Evolutionary conservation across 2,329 filamentous ascomycete species (phyloP).

Genomic region (Hirsutella minnesotensis): DNA sequence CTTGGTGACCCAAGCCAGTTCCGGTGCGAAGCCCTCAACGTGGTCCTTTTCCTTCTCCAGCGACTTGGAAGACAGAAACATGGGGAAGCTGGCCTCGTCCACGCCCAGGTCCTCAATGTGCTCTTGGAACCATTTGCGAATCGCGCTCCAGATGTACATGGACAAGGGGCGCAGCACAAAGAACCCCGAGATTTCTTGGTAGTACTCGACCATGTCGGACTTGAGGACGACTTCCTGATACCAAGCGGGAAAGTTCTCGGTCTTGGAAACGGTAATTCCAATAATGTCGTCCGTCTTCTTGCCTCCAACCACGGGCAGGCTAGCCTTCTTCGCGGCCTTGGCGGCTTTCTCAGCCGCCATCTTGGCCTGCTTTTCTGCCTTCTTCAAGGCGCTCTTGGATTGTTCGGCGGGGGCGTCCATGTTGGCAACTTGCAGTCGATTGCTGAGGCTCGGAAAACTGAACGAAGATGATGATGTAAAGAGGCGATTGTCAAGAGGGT

Average conservation of each 20-base stretch:
- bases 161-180: conserved; percentile 73
- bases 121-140: conserved; percentile 55
- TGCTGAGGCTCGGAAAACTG: neutral
- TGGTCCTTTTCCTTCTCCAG: conserved; percentile 85
- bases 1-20: conserved; percentile 81
- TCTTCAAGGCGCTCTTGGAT: conserved; percentile 54
- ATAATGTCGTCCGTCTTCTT: conserved; percentile 61
- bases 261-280: conserved; percentile 77
- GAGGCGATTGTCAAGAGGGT: neutral
- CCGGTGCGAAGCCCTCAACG: conserved; percentile 95
- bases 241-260: conserved; percentile 84
- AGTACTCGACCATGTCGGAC: conserved; percentile 96
- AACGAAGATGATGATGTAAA: neutral
- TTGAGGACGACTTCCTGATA: conserved; percentile 97
- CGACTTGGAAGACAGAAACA: conserved; percentile 89
- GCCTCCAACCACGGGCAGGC: conserved; percentile 39
- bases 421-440: conserved; percentile 4
- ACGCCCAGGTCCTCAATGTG: conserved; percentile 86
- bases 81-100: conserved; percentile 90
- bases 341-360: conserved; percentile 49
- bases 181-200: conserved; percentile 85
- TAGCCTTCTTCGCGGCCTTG: conserved; percentile 45
- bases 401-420: conserved; percentile 21
- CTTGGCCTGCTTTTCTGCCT: conserved; percentile 53
- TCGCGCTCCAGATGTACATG: conserved; percentile 56